phyloP scores from a whole-genome alignment of 2,329 filamentous ascomycete species.

The Fusarium aywerte region DNA sequence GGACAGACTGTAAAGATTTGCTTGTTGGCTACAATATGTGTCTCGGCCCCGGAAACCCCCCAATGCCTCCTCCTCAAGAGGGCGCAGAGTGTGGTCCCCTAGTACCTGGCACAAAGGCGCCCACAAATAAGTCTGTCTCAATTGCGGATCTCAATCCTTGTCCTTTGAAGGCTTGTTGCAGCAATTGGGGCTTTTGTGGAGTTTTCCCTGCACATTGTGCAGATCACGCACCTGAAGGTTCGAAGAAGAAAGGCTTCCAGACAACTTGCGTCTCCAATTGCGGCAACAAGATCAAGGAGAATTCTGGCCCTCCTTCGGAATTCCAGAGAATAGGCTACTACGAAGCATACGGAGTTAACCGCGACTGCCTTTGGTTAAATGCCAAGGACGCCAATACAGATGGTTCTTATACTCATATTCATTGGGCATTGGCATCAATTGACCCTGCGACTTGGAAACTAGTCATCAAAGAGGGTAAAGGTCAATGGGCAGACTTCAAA shows the following conservation, averaged over 20 bases:
- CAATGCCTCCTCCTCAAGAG: conserved; percentile 3
- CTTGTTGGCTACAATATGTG: conserved; percentile 18
- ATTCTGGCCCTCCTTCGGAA: neutral
- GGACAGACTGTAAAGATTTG: conserved; percentile 32
- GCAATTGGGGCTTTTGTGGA: conserved; percentile 15
- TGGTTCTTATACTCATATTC: conserved; percentile 36
- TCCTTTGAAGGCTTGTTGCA: conserved; percentile 14
- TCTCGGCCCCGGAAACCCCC: neutral
- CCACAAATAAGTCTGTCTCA: neutral
- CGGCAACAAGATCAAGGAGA: neutral
- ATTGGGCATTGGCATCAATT: conserved; percentile 49
- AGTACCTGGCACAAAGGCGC: conserved; percentile 5
- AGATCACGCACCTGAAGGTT: neutral
- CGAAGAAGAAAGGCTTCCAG: neutral
- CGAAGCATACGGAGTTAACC: neutral
- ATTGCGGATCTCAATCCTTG: conserved; percentile 10
- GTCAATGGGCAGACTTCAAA: conserved; percentile 43
- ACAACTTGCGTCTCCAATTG: conserved; percentile 11
- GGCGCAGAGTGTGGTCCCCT: conserved; percentile 5
- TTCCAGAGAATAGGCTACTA: neutral
- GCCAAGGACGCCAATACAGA: conserved; percentile 34
- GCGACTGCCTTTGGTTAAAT: neutral
- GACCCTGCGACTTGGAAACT: conserved; percentile 29
- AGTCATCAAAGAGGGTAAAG: conserved; percentile 33
- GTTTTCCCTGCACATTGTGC: conserved; percentile 3